Base-by-base conservation (phyloP, 768 basidiomycete genomes). In the Pleurotus ostreatus region DNA sequence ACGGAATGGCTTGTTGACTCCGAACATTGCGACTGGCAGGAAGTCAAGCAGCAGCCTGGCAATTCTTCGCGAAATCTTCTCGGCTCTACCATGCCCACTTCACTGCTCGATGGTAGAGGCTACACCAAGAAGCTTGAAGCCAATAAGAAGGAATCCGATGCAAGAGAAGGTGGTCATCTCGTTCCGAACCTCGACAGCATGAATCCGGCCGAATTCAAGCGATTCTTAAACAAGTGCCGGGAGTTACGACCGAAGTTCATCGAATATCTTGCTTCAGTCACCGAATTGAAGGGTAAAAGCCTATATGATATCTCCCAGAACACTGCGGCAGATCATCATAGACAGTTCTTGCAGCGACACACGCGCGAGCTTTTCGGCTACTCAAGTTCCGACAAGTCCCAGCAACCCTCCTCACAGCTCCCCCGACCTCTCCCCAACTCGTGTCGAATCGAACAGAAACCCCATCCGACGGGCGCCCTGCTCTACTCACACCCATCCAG, bases 391-490 rank as follows among this genome's bases (percentile, higher is more conserved):
- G 5, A 76, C 51, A 9, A 18, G 76, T 70, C 66, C 76, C 47
- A 61, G 60, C 20, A 20, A 57, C 41, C 62, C 64, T 26, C 60
- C 55, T 22, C 41, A 47, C 34, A 55, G 64, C 30, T 61, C 61
- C 46, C 61, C 63, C 56, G 51, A 61, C 8, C 30, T 34, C 43
- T 59, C 67, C 46, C 60, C 56, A 57, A 49, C 16, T 66, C 52
- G 56, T 66, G 41, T 54, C 68, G 63, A 40, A 84, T 92, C 59
- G 82, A 84, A 58, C 84, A 80, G 43, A 75, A 80, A 55, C 88
- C 88, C 0, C 91, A 92, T 61, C 76, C 71, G 23, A 75, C 70
- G 38, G 89, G 77, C 39, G 91, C 81, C 2, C 74, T 92, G 41
- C 70, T 73, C 45, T 93, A 92, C 67, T 68, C 81, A 2, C 71